These are phyloP conservation scores for Penicillium pulvis DNA, from an alignment of 495 filamentous ascomycete genomes.

Conservation along the genomic window DNA sequence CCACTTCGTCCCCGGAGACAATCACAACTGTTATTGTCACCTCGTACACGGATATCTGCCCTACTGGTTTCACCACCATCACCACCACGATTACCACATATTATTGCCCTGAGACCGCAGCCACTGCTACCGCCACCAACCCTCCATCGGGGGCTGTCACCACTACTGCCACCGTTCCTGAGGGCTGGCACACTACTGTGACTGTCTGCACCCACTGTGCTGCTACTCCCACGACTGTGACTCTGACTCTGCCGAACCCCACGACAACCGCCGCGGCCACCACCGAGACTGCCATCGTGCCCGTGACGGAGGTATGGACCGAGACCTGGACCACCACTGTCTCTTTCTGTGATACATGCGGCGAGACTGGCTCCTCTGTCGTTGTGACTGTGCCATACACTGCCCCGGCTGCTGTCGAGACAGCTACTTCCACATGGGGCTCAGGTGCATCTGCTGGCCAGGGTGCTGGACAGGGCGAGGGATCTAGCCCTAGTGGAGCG, in stretches of 20 bases:
- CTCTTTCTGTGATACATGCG: constrained; percentile 44
- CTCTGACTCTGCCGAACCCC: constrained; percentile 41
- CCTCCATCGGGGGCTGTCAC: constrained; percentile 20
- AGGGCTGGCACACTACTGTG: constrained; percentile 52
- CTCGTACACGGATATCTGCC: constrained; percentile 46
- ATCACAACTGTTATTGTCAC: constrained; percentile 45
- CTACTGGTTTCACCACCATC: constrained; percentile 49
- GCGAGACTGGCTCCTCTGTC: constrained; percentile 33
- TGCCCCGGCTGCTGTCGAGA: constrained; percentile 9
- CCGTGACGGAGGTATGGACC: constrained; percentile 26
- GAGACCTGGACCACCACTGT: constrained; percentile 42
- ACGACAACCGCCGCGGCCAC: constrained; percentile 13
- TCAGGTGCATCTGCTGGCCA: constrained; percentile 7
- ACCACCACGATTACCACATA: constrained; percentile 43
- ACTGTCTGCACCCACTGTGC: constrained; percentile 51
- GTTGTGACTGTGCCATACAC: constrained; percentile 39
- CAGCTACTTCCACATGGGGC: constrained; percentile 2
- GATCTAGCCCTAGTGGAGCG: constrained; percentile 9
- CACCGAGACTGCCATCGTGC: constrained; percentile 11
- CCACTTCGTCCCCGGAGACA: constrained; percentile 28
- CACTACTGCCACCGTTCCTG: constrained; percentile 32
- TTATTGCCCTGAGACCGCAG: constrained; percentile 39
- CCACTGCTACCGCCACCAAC: constrained; percentile 19
- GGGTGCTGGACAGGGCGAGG: constrained; percentile 6
- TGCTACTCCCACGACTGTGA: constrained; percentile 42